Base-by-base conservation (phyloP, 129 eudicot genomes). In the Ambrosia artemisiifolia region DNA sequence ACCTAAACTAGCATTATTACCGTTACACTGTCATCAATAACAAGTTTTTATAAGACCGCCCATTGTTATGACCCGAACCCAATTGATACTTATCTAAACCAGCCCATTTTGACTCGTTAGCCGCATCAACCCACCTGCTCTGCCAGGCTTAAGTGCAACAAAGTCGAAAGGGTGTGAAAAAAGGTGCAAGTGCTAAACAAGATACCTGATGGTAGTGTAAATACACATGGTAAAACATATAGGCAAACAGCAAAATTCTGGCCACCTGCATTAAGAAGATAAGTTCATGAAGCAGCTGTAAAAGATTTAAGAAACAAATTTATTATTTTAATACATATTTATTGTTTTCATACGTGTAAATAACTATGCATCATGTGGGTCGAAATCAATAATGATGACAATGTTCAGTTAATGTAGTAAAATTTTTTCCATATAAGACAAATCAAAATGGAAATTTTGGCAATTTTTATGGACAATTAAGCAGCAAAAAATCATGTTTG, bases 181-280 rank as follows among this genome's bases (percentile, higher is more conserved):
- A 53, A 64, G 36, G 18, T 59, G 16, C 62, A 32, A 62, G 7
- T 63, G 65, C 49, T 35, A 20, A 16, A 30, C 67, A 11, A 19
- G 30, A 51, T 88, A 95, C 97, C 97, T 90, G 90, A 47, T 90
- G 76, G 75, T 84, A 88, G 79, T 90, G 85, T 77, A 83, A 70
- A 81, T 81, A 86, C 7, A 81, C 86, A 51, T 87, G 98, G 70
- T 75, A 87, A 82, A 87, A 92, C 87, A 89, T 74, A 74, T 89
- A 86, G 14, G 82, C 77, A 77, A 89, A 92, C 79, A 87, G 83
- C 82, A 92, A 65, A 78, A 92, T 83, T 85, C 99, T 88, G 2
- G 96, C 97, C 76, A 90, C 96, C 96, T 95, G 94, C 84, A 83
- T 75, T 20, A 51, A 28, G 59, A 20, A 42, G 32, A 55, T 28